phyloP scores from a whole-genome alignment of 352 stramenopile species.

The Globisporangium alternatum region DNA sequence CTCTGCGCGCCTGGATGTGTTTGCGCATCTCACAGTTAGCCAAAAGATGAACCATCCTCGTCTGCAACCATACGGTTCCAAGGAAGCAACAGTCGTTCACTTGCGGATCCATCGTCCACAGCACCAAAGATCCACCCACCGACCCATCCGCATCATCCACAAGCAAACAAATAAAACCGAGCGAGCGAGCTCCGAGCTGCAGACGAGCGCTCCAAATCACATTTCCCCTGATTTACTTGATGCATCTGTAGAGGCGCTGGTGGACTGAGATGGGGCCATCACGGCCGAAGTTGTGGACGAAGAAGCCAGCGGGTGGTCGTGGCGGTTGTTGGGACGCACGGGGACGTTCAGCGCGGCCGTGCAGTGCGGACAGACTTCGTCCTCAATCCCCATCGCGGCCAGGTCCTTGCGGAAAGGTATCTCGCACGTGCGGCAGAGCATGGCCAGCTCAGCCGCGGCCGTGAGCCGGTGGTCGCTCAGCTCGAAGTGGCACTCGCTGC shows the following conservation, averaged over 20 bases:
- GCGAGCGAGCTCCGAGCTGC: neutral
- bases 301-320: neutral
- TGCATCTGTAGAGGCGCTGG: neutral
- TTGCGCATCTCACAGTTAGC: slow-evolving; percentile 3
- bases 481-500: slow-evolving; percentile 73
- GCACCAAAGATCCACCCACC: slow-evolving; percentile 1
- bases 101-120: slow-evolving; percentile 7
- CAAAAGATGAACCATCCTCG: slow-evolving; percentile 4
- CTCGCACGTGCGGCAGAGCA: slow-evolving; percentile 68
- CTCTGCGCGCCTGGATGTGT: neutral
- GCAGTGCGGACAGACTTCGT: slow-evolving; percentile 69
- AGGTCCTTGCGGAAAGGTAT: slow-evolving; percentile 68
- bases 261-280: neutral
- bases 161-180: neutral
- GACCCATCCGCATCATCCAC: neutral
- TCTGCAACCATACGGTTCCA: slow-evolving; percentile 8
- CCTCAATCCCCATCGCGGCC: slow-evolving; percentile 38
- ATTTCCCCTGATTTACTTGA: neutral
- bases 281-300: slow-evolving; percentile 2
- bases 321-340: slow-evolving; percentile 5
- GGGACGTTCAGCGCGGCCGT: slow-evolving; percentile 38
- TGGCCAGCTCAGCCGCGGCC: slow-evolving; percentile 44
- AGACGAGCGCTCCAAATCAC: slow-evolving; percentile 13
- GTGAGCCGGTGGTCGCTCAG: slow-evolving; percentile 50
- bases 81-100: slow-evolving; percentile 1